These are phyloP conservation scores for Poa pratensis DNA, from an alignment of 176 grass and related monocot species.

Conservation along the genomic window DNA sequence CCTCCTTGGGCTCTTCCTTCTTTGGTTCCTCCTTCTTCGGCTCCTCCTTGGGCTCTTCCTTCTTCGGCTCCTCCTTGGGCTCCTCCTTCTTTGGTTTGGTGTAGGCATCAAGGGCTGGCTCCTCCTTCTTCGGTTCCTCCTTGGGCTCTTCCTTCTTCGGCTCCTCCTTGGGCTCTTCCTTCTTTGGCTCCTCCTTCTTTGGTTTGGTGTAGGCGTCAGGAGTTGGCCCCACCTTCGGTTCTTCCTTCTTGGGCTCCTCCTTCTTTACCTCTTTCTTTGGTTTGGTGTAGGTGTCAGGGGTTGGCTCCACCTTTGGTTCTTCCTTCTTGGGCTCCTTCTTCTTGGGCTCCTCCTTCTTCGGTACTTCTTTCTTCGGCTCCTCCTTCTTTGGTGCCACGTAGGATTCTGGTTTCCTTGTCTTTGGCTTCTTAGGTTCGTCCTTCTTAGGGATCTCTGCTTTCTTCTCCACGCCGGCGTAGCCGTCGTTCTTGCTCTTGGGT, in stretches of 20 bases:
- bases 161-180: not conserved
- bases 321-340: not conserved
- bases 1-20: not conserved
- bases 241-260: not conserved
- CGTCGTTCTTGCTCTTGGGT: not conserved
- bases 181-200: not conserved
- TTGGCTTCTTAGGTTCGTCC: not conserved
- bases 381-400: not conserved
- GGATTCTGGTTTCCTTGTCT: not conserved
- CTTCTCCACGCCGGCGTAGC: not conserved
- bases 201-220: not conserved
- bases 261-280: not conserved
- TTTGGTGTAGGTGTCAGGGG: not conserved
- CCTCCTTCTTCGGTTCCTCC: not conserved
- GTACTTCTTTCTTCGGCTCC: not conserved
- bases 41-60: not conserved
- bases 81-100: not conserved
- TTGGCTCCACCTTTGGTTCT: too few species aligned
- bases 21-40: not conserved
- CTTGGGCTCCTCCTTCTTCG: not conserved
- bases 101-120: too few species aligned
- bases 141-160: not conserved
- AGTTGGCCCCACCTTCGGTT: not conserved
- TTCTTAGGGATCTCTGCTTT: not conserved
- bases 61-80: not conserved